Conservation (phyloP, 164 flowering plant species). For the Berberis vulgaris region DNA sequence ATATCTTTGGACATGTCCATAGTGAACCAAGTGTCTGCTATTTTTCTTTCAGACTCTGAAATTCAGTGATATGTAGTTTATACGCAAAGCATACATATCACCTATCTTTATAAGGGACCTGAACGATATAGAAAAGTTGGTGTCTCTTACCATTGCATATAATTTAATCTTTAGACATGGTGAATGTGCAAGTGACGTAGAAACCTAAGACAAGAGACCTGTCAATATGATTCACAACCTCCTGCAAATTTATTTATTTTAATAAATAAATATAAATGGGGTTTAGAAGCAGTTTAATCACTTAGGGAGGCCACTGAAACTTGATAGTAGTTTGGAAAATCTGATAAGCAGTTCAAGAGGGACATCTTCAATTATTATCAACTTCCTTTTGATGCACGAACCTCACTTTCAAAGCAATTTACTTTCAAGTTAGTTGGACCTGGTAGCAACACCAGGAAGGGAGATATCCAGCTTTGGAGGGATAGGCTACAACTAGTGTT, state of each 20-base stretch:
- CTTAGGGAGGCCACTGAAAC: neutral
- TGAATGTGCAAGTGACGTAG: no score
- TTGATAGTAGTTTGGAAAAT: neutral
- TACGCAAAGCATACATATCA: neutral
- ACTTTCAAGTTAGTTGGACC: neutral
- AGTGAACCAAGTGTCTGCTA: conserved; percentile 6
- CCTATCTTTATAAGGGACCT: no score
- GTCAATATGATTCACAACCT: no score
- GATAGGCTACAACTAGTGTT: no score
- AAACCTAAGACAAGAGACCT: no score
- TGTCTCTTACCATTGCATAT: no score
- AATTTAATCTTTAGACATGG: no score
- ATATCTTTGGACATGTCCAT: no score
- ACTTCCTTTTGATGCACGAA: neutral
- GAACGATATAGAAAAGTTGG: neutral
- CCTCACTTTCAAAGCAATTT: neutral
- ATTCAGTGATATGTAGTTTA: neutral
- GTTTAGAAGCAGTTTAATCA: neutral
- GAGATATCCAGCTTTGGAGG: neutral
- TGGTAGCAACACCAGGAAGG: neutral
- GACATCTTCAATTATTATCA: neutral
- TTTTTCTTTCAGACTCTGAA: conserved; percentile 1
- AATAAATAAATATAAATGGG: no score
- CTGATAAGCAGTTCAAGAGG: neutral
- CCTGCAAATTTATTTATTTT: no score